A percentile compares a stretch with the other conserved stretches of the same genome.
phyloP scores from a whole-genome alignment of 441 rosid species.

The Kokia cookei region DNA sequence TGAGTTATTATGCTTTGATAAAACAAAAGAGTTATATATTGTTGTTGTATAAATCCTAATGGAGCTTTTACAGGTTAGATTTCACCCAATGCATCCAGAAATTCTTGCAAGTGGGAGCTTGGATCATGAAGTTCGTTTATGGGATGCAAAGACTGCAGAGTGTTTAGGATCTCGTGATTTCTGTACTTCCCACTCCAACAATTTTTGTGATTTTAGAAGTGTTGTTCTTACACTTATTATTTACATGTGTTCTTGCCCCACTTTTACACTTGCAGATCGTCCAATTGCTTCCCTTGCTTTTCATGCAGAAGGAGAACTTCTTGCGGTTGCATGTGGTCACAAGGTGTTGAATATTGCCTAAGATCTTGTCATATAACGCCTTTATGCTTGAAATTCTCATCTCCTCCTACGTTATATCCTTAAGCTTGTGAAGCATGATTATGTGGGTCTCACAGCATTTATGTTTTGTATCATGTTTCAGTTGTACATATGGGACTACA shows the following conservation, averaged over 20 bases:
- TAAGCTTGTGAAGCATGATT: neutral
- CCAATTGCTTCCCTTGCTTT: conserved; percentile 97
- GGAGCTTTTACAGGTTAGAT: conserved; percentile 71
- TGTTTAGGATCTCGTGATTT: conserved; percentile 78
- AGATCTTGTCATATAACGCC: neutral
- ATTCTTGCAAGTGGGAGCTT: conserved; percentile 97
- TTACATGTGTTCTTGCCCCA: neutral
- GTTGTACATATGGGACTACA: conserved; percentile 85
- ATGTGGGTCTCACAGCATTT: conserved; percentile 2
- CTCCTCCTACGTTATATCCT: neutral
- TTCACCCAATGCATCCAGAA: conserved; percentile 71
- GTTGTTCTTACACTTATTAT: neutral
- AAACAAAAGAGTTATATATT: neutral
- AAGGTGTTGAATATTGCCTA: conserved; percentile 43
- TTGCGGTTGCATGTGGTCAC: conserved; percentile 95
- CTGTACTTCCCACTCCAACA: conserved; percentile 41
- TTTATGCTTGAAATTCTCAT: neutral
- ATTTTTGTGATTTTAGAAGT: conserved; percentile 5
- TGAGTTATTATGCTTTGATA: neutral
- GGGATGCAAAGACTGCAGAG: conserved; percentile 78
- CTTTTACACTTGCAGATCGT: conserved; percentile 41
- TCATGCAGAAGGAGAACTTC: conserved; percentile 86
- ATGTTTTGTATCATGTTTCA: conserved; percentile 26
- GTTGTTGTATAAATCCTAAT: conserved; percentile 10
- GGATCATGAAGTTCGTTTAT: conserved; percentile 83